phyloP scores from a whole-genome alignment of 176 grass and related monocot species.

The Oryza australiensis region DNA sequence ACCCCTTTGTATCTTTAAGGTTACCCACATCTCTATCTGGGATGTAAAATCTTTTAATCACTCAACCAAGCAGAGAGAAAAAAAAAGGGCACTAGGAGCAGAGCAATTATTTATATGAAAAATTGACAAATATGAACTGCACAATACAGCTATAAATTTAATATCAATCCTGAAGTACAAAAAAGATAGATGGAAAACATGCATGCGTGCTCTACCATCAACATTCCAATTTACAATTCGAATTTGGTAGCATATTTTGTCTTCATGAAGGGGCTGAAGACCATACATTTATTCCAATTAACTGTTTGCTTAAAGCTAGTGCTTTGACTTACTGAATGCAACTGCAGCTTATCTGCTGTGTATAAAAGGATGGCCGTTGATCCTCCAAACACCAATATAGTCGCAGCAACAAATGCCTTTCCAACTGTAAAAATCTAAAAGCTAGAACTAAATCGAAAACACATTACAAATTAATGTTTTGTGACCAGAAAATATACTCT shows the following conservation, averaged over 20 bases:
- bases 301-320: not conserved
- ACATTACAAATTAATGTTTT: not conserved
- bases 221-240: not conserved
- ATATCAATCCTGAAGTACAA: no score
- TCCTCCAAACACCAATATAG: conserved; percentile 81
- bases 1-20: not conserved
- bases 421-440: conserved; percentile 60
- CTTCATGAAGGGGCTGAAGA: not conserved
- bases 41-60: not conserved
- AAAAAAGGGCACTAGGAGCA: not conserved
- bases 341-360: conserved; percentile 66
- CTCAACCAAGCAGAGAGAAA: not conserved
- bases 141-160: no score
- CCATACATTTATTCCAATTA: not conserved
- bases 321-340: conserved; percentile 71
- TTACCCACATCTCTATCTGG: not conserved
- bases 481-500: conserved; percentile 45
- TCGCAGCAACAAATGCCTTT: conserved; percentile 75
- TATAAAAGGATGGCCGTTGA: conserved; percentile 50
- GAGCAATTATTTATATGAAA: not conserved
- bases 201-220: no score
- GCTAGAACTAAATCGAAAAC: conserved; percentile 4
- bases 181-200: no score
- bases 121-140: not conserved
- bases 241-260: not conserved